Evolutionary conservation across 345 rosid genomes (phyloP).

Genomic region (thale cress (Arabidopsis thaliana)): DNA sequence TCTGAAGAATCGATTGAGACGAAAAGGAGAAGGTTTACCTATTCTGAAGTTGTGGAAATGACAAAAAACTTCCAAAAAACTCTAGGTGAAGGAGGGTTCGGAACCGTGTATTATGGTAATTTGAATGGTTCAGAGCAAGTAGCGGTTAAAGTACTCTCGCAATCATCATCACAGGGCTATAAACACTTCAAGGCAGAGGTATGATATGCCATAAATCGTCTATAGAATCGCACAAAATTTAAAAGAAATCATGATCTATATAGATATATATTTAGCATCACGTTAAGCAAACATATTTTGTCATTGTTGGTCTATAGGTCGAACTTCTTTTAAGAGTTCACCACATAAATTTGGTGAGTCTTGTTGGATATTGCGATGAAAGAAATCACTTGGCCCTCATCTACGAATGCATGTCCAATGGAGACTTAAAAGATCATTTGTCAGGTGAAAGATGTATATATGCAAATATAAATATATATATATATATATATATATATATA

Average conservation of each 20-base stretch:
- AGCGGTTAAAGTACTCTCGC: constrained; percentile 30
- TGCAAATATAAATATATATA: no score
- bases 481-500: no score
- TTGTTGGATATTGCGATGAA: constrained; percentile 51
- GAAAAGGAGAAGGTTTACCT: constrained; percentile 36
- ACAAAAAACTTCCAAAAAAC: constrained; percentile 49
- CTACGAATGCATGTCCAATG: constrained; percentile 53
- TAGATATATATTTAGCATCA: no score
- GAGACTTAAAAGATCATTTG: constrained; percentile 36
- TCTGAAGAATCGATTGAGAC: constrained; percentile 3
- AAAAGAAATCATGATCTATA: no score
- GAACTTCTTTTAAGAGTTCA: constrained; percentile 50
- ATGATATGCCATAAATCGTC: not conserved
- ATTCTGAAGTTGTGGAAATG: constrained; percentile 44
- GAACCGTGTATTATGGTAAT: constrained; percentile 53
- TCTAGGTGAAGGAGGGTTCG: constrained; percentile 63
- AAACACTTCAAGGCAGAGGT: constrained; percentile 39
- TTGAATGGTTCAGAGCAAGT: constrained; percentile 25
- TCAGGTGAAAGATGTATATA: not conserved
- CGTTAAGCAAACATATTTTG: not conserved
- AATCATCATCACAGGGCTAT: constrained; percentile 36
- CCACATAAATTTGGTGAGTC: constrained; percentile 49
- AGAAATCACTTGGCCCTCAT: constrained; percentile 43
- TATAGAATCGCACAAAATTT: no score
- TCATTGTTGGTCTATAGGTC: constrained; percentile 31